Conservation (phyloP, 441 rosid genomes). For the Kokia cookei region DNA sequence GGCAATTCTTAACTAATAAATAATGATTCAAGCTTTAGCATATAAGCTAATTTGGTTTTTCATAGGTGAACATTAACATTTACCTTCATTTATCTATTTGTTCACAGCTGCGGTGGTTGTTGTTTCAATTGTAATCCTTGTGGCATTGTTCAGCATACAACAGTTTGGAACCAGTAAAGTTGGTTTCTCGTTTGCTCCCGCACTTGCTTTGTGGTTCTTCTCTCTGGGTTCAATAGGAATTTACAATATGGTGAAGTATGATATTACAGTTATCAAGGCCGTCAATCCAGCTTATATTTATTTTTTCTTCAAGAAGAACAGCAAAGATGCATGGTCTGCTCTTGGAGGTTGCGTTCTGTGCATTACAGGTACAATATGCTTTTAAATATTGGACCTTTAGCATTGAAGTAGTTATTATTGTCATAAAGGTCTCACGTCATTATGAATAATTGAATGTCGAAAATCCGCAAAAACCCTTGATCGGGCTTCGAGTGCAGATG, state of each 20-base stretch:
- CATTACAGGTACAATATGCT: conserved; percentile 63
- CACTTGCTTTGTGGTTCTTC: conserved; percentile 87
- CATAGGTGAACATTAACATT: not conserved
- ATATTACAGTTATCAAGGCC: conserved; percentile 69
- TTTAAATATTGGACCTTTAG: not conserved
- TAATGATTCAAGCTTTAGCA: not conserved
- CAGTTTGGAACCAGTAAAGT: conserved; percentile 89
- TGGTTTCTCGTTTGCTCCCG: conserved; percentile 82
- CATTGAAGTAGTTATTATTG: not conserved
- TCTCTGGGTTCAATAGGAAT: conserved; percentile 77
- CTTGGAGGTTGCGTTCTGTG: conserved; percentile 97
- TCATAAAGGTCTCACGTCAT: not conserved
- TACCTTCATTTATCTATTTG: conserved; percentile 1
- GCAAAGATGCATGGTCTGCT: conserved; percentile 76
- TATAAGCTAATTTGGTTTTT: not conserved
- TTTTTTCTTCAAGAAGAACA: conserved; percentile 81
- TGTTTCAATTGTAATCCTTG: conserved; percentile 57
- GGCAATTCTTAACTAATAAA: not conserved
- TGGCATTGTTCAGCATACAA: conserved; percentile 84
- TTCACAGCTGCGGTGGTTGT: conserved; percentile 65
- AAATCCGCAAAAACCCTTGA: not conserved
- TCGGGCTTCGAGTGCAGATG: not conserved
- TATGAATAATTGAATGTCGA: not conserved
- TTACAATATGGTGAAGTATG: conserved; percentile 60
- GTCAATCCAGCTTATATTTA: conserved; percentile 76